Evolutionary conservation across 768 basidiomycete genomes (phyloP), one percentile per base, ranked within the genome.

Genomic region (Agrocybe pediades): DNA sequence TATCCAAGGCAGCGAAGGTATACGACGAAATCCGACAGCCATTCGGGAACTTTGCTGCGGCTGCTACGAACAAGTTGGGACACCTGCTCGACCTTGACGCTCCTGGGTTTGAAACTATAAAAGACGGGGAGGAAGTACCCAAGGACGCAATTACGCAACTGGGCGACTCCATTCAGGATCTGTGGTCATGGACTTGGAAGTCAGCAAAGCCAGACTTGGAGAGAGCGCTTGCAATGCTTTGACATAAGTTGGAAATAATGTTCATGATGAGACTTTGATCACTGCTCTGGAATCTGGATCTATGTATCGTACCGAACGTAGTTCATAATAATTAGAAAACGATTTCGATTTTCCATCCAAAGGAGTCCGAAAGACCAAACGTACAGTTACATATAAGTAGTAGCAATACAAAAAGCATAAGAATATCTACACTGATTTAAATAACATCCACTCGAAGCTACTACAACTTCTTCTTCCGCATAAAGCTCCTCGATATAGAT

Each of bases 401-500:
- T 24, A 43, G 9, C 33, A 43, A 19, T 43, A 43, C 21, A 46
- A 46, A 17, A 46, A 43, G 19, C 41, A 43, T 20, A 29, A 46
- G 19, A 46, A 19, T 25, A 29, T 46, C 25, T 20, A 46, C 17
- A 27, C 20, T 29, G 25, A 19, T 15, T 36, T 36, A 36, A 36
- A 36, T 36, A 36, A 36, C 16, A n/a, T 6, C 15, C 41, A 46
- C n/a, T 21, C 36, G 54, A 25, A 45, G 48, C 16, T 60, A 44
- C 11, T 58, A 54, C 24, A 58, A 51, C 26, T 59, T 53, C 44
- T 65, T 72, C 54, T 56, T 62, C 48, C 65, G 63, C 45, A 70
- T 43, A 41, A 64, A 58, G 40, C 60, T 64, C 36, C 68, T 63
- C 52, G 67, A 63, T 48, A 78, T 49, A 2, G 73, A 72, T 53